Conservation (phyloP, 371 early-diverging fungal species). For the Syncephalastrum monosporum region DNA sequence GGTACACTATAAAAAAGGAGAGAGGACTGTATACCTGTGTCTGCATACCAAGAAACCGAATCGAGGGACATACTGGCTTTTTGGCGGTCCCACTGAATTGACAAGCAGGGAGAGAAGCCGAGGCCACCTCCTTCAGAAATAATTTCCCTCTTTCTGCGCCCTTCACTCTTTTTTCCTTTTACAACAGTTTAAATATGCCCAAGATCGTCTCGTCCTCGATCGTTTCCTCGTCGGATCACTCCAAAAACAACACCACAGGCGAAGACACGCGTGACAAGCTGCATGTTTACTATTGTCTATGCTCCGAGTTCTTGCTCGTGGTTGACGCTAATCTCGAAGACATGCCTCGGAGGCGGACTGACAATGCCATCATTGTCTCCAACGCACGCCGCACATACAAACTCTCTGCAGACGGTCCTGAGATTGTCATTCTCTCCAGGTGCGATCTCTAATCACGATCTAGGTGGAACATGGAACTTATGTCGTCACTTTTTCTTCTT, state of each 20-base stretch:
- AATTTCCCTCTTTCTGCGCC: too few relatives aligned
- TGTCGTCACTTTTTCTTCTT: too few relatives aligned
- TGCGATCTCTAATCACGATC: conserved; percentile 10
- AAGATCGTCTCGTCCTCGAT: conserved; percentile 66
- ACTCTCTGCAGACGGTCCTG: conserved; percentile 50
- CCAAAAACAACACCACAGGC: conserved; percentile 15
- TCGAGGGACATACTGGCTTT: too few relatives aligned
- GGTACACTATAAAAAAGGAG: too few relatives aligned
- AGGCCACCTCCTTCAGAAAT: too few relatives aligned
- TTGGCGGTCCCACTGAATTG: too few relatives aligned
- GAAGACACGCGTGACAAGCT: conserved; percentile 42
- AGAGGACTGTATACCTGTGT: too few relatives aligned
- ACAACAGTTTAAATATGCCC: conserved; percentile 41
- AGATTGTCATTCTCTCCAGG: conserved; percentile 51
- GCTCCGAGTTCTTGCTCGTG: conserved; percentile 72
- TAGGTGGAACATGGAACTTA: background rate
- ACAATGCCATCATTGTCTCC: conserved; percentile 63
- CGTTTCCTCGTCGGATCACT: conserved; percentile 64
- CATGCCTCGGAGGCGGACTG: conserved; percentile 62
- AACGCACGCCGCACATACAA: conserved; percentile 64
- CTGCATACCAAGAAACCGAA: too few relatives aligned
- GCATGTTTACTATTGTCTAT: conserved; percentile 74
- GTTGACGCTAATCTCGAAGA: conserved; percentile 61
- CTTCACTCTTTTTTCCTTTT: too few relatives aligned
- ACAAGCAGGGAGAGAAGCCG: too few relatives aligned